Evolutionary conservation across 345 rosid species (phyloP), one percentile per base, ranked within the genome.

Genomic region (Rhodomyrtus tomentosa): DNA sequence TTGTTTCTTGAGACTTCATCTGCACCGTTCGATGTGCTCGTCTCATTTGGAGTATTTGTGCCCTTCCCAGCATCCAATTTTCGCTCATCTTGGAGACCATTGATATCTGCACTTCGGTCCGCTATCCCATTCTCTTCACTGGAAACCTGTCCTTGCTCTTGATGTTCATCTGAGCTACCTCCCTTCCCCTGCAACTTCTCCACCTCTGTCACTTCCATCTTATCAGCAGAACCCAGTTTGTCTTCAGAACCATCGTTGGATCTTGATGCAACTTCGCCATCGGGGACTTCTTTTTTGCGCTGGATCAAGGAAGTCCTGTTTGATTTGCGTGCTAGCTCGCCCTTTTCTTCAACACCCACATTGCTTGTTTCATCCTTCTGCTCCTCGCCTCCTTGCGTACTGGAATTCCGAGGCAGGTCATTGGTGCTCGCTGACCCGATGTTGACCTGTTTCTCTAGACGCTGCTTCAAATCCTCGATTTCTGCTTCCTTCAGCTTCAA

Each of bases 401-500:
- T 68, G 24, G 76, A 68, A 82, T 89, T 89, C 68, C 68, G 8
- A 3, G 51, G 72, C 50, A 82, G 90, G 82, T 92, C 90, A 79
- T 87, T 84, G 7, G 88, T 32, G 20, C 88, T 88, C 5, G 79
- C 92, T 4, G 90, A 84, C 88, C 85, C 56, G 18, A 88, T 83
- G 40, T 87, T 89, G 81, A 51, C 55, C 3, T 86, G 85, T 13
- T 55, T 40, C 52, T 82, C 89, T 54, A 89, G 87, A 20, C 55
- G 92, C 36, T 36, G 91, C 88, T 89, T 92, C 84, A 93, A 85
- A 72, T 86, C 89, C 85, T 87, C 87, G 50, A 91, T 90, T 83
- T 92, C 91, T 25, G 88, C 87, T 80, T 90, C 93, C 88, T 90
- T 92, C 81, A 91, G 91, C 86, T 89, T 92, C 88, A 93, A 83